These are phyloP conservation scores for Periglandula ipomoeae DNA, from an alignment of 2,329 filamentous ascomycete genomes.

Conservation along the genomic window DNA sequence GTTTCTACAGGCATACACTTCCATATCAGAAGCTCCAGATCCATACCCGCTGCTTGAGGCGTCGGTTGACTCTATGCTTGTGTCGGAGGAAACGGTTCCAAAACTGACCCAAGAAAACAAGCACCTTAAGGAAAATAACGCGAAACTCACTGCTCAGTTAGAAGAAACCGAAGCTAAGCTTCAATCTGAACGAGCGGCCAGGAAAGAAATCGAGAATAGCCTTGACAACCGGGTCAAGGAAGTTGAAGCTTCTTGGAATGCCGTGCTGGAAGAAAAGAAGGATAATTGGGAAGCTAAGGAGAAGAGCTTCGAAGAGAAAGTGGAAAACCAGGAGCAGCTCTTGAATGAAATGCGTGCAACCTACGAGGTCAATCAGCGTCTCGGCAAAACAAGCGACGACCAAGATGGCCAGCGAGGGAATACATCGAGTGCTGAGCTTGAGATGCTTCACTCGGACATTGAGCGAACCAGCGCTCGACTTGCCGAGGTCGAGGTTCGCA, in stretches of 20 bases:
- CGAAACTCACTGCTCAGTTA: constrained; percentile 66
- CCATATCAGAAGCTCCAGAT: constrained; percentile 89
- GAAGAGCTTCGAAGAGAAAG: constrained; percentile 80
- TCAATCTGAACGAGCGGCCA: constrained; percentile 64
- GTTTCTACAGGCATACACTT: constrained; percentile 87
- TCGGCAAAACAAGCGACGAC: constrained; percentile 63
- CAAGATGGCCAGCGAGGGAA: constrained; percentile 49
- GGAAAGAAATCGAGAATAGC: constrained; percentile 66
- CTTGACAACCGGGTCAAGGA: constrained; percentile 78
- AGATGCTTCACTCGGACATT: constrained; percentile 85
- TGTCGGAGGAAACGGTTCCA: constrained; percentile 86
- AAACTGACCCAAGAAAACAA: constrained; percentile 84
- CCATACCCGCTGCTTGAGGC: constrained; percentile 94
- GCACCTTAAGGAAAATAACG: constrained; percentile 71
- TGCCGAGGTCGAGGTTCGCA: constrained; percentile 85
- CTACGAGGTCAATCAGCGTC: constrained; percentile 89
- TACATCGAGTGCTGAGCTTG: constrained; percentile 80
- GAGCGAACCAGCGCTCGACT: constrained; percentile 81
- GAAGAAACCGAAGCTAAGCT: constrained; percentile 74
- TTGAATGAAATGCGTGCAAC: constrained; percentile 93
- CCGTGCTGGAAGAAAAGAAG: constrained; percentile 84
- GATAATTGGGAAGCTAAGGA: constrained; percentile 97
- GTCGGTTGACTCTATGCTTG: constrained; percentile 85
- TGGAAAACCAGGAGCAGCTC: constrained; percentile 86
- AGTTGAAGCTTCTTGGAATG: constrained; percentile 81